Evolutionary conservation across 768 basidiomycete genomes (phyloP).

Genomic region (Gymnopilus dilepis): DNA sequence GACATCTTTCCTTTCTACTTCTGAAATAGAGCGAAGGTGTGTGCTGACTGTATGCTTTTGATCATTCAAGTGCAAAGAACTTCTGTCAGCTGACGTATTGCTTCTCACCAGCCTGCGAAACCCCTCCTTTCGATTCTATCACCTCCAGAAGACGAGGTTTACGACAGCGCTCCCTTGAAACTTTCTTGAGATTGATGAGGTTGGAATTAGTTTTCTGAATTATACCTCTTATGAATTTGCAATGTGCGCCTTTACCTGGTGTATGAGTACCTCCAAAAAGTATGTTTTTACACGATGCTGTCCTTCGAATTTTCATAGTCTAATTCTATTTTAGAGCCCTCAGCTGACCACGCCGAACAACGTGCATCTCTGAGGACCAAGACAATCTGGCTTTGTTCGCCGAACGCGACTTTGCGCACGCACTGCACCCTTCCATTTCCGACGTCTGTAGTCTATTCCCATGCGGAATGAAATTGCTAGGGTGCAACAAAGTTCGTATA

Average conservation of each 20-base stretch:
- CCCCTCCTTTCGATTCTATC: not conserved
- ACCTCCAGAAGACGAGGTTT: too few species aligned
- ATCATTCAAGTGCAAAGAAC: not conserved
- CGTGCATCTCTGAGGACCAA: conserved; percentile 27
- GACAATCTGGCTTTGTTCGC: conserved; percentile 19
- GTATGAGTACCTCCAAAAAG: too few species aligned
- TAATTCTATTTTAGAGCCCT: not conserved
- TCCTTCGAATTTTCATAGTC: not conserved
- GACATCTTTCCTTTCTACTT: not conserved
- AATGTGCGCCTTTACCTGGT: too few species aligned
- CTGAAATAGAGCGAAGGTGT: not conserved
- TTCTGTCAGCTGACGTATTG: not conserved
- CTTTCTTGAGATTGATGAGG: too few species aligned
- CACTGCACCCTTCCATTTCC: too few species aligned
- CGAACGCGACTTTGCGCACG: conserved; percentile 26
- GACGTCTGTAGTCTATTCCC: conserved; percentile 24
- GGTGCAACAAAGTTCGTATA: not conserved
- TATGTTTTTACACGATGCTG: too few species aligned
- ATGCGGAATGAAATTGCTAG: conserved; percentile 15
- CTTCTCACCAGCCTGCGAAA: not conserved
- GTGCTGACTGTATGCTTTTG: not conserved
- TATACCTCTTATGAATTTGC: too few species aligned
- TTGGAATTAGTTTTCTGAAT: too few species aligned
- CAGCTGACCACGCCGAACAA: not conserved
- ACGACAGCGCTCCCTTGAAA: too few species aligned